phyloP scores from a whole-genome alignment of 805 yeast species.

The Nakazawaea pomicola region DNA sequence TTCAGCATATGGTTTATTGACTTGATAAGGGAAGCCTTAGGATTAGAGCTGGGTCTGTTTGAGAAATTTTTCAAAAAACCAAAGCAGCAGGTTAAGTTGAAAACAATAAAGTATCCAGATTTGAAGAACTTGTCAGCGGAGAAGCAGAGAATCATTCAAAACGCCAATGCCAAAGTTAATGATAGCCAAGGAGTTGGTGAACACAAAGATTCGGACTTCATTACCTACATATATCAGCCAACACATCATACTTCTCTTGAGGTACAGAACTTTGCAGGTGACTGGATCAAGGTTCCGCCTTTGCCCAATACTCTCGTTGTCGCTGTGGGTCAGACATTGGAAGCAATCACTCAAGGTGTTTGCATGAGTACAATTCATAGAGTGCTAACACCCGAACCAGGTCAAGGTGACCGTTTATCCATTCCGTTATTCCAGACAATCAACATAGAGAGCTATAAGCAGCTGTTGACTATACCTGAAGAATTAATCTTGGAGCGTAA shows the following conservation, averaged over 20 bases:
- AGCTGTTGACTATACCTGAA: constrained; percentile 26
- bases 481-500: constrained; percentile 26
- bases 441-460: constrained; percentile 30
- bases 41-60: constrained; percentile 37
- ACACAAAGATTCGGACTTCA: constrained; percentile 60
- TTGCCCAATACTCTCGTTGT: constrained; percentile 33
- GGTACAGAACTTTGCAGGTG: constrained; percentile 41
- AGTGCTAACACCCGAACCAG: constrained; percentile 26
- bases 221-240: constrained; percentile 59
- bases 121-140: constrained; percentile 18
- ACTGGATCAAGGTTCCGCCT: constrained; percentile 43
- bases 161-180: constrained; percentile 17
- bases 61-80: constrained; percentile 44
- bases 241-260: constrained; percentile 36
- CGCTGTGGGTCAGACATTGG: constrained; percentile 41
- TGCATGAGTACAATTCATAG: constrained; percentile 47
- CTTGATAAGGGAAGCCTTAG: constrained; percentile 53
- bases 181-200: constrained; percentile 55
- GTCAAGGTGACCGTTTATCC: constrained; percentile 36
- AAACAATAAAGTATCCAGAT: constrained; percentile 55
- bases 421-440: constrained; percentile 46
- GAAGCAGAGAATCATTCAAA: constrained; percentile 8
- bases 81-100: constrained; percentile 28
- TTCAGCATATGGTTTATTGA: constrained; percentile 37
- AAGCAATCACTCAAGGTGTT: constrained; percentile 41